These are phyloP conservation scores for Picochlorum sp. DNA, from an alignment of 139 green algal species.

Conservation along the genomic window DNA sequence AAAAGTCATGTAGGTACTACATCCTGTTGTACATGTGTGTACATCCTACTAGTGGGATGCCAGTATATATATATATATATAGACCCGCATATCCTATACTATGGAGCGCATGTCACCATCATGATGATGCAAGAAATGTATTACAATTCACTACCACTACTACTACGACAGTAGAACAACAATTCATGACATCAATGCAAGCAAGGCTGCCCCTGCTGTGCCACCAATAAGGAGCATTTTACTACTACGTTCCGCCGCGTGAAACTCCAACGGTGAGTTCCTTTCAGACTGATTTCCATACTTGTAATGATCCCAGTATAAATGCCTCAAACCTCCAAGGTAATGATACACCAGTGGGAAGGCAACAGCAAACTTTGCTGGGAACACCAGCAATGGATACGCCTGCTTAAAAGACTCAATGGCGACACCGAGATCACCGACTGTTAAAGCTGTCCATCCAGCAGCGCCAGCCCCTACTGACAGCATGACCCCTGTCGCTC, in stretches of 20 bases:
- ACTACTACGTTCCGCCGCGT: constrained; percentile 39
- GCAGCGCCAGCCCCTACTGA: constrained; percentile 38
- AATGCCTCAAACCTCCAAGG: constrained; percentile 67
- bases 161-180: too few species aligned
- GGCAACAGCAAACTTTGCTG: constrained; percentile 56
- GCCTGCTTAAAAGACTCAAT: constrained; percentile 48
- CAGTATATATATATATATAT: too few species aligned
- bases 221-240: constrained; percentile 44
- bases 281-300: constrained; percentile 68
- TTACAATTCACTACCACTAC: too few species aligned
- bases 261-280: constrained; percentile 58
- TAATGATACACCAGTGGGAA: constrained; percentile 92
- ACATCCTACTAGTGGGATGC: too few species aligned
- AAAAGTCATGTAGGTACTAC: too few species aligned
- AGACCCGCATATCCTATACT: too few species aligned
- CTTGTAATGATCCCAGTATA: constrained; percentile 75
- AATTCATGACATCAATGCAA: background rate
- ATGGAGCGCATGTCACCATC: too few species aligned
- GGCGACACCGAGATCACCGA: constrained; percentile 49
- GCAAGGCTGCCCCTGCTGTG: constrained; percentile 21
- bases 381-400: constrained; percentile 54
- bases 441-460: constrained; percentile 52
- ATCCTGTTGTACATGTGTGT: too few species aligned
- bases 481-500: constrained; percentile 68
- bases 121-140: too few species aligned